Evolutionary conservation across 768 basidiomycete species (phyloP), one percentile per base, ranked within the genome.

Genomic region (Polyporus arcularius): DNA sequence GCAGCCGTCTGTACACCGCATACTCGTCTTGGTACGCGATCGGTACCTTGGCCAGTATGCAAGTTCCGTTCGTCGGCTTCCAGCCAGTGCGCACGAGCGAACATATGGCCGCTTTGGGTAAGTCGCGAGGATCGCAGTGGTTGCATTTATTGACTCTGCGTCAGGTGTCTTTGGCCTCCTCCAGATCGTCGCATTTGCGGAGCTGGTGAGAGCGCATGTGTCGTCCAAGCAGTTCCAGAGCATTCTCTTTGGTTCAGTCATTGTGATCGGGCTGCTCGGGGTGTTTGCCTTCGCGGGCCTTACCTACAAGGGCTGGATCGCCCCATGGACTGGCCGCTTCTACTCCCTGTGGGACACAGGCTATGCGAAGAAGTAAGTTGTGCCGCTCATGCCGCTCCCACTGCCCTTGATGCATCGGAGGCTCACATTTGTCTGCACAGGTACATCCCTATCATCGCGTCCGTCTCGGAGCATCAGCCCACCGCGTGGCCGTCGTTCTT

Each of bases 401-500:
- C 30, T n/a, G 16, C 4, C 9, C 4, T 39, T 30, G 35, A 4
- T 18, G n/a, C 30, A 50, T 9, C 15, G 31, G 26, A 15, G 64
- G 8, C 42, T 58, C n/a, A 38, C 57, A 41, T 67, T 46, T 38
- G 41, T 57, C 41, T 50, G 57, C 52, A 7, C 69, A 93, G 92
- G 70, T 90, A 94, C 71, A 94, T 97, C 68, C 96, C 96, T 30
- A 98, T 98, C 77, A 98, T 99, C 67, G 97, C 97, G 10, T 98
- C 96, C 16, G 97, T 99, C 40, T 97, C 95, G 18, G 97, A 98
- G 77, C 97, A 99, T 78, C 97, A 99, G 73, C 97, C 97, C 16
- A 98, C 97, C 5, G 97, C 97, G 40, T 99, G 97, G 97, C 96
- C 97, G 10, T 90, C 97, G 2, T 98, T 98, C 84, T 98, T 96